Evolutionary conservation across 2,329 filamentous ascomycete genomes (phyloP), one percentile per base, ranked within the genome.

Genomic region (Monosporascus sp.): DNA sequence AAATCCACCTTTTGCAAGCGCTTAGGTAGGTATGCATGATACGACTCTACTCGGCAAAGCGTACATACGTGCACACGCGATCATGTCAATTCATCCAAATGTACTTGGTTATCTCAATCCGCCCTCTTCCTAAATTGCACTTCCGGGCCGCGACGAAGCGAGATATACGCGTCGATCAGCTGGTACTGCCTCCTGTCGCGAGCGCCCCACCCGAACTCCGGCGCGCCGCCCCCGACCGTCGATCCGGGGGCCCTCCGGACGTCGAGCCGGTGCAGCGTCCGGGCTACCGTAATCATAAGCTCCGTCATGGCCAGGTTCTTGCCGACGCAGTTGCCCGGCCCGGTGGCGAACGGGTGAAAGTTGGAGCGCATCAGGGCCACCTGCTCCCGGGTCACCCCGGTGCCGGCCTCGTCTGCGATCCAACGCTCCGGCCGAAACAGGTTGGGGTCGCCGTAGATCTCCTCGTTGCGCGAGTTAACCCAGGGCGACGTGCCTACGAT

Each of bases 371-470:
- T 25, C 3, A 37, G 46, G 1, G 52, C 45, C 0, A 63, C 37
- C 6, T 47, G 24, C 35, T 62, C 55, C 39, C 55, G 47, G 14
- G 48, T 55, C n/a, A 52, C 53, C 9, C 53, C 55, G 14, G 20
- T 17, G 0, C 25, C 25, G 8, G 25, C 17, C 8, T 51, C 54
- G 25, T 59, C 54, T 5, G 48, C 46, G 25, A 65, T 61, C 63
- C 63, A 65, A 7, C 61, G 63, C 44, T 65, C 63, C 3, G 63
- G 61, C 3, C 61, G 51, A 31, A 58, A 65, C 1, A 37, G 27
- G 1, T 49, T 51, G 1, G 57, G 20, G 35, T 63, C 59, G 7
- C 54, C 55, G 44, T 57, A 63, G 1, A 58, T 46, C 14, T 55
- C 50, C 14, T 35, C 2, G 44, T 52, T 58, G 9, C 51, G 58